phyloP scores from a whole-genome alignment of 2,329 filamentous ascomycete species.

The Tolypocladium capitatum region DNA sequence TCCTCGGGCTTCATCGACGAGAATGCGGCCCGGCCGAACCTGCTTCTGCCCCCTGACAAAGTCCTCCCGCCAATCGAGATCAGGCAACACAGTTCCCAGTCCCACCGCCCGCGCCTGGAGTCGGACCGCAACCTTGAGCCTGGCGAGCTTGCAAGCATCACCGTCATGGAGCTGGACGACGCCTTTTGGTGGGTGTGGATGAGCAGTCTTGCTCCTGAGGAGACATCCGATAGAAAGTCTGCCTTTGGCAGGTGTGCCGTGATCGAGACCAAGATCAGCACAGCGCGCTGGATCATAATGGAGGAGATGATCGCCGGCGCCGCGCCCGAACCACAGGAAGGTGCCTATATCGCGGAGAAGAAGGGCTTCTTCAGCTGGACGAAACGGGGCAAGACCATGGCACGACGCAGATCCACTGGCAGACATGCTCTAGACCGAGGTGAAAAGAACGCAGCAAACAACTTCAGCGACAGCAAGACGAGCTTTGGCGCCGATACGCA shows the following conservation, averaged over 20 bases:
- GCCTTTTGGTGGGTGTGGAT: constrained; percentile 99
- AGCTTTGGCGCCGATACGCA: constrained; percentile 86
- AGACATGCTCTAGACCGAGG: constrained; percentile 42
- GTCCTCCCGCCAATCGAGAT: constrained; percentile 70
- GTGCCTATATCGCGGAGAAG: constrained; percentile 89
- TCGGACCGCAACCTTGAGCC: constrained; percentile 61
- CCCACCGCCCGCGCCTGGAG: constrained; percentile 61
- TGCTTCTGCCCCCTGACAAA: constrained; percentile 85
- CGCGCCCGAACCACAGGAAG: constrained; percentile 68
- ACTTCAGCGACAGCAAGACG: constrained; percentile 52
- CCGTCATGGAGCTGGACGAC: constrained; percentile 74
- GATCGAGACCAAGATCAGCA: constrained; percentile 71
- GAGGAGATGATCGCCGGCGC: constrained; percentile 95
- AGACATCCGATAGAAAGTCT: constrained; percentile 72
- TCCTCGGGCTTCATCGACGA: constrained; percentile 84
- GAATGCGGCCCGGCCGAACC: constrained; percentile 47
- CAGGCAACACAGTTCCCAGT: constrained; percentile 76
- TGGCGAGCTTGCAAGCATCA: constrained; percentile 89
- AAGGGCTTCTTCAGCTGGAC: constrained; percentile 89
- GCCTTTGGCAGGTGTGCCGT: constrained; percentile 90
- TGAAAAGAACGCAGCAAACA: constrained; percentile 28
- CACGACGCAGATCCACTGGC: constrained; percentile 56
- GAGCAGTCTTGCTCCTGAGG: constrained; percentile 83
- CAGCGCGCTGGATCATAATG: constrained; percentile 82
- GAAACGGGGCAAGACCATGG: constrained; percentile 47